Base-by-base conservation (phyloP, 2,329 filamentous ascomycete species). In the Triangularia verruculosa region DNA sequence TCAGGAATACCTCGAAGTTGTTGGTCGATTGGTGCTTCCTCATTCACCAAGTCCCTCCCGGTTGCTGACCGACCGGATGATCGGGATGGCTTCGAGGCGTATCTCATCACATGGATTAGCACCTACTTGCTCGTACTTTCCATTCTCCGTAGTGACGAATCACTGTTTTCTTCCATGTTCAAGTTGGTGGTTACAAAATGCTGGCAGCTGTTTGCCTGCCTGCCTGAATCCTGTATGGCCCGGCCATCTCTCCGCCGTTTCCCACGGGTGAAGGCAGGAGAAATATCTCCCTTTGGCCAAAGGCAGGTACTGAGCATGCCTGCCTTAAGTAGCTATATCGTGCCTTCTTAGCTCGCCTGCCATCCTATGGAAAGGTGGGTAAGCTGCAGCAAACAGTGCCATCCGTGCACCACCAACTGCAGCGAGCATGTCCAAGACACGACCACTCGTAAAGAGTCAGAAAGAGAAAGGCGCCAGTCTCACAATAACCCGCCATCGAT, bases 381-480 rank as follows among this genome's bases (percentile, higher is more conserved):
- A 64, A 66, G 64, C 64, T 59, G 62, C 64, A 66, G 58, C 32
- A 34, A 43, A 34, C 55, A 63, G 61, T 63, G 25, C 22, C 63
- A 47, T 47, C 39, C n/a, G 6, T 47, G n/a, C 8, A 17, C 28
- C 28, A 22, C 52, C 60, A 64, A 60, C 60, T 47, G 57, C 60
- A 60, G 53, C 27, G 13, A 12, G 22, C 24, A 7, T 53, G 43
- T 22, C 47, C 25, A 57, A 64, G 52, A 28, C n/a, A 56, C n/a
- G n/a, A n/a, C n/a, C n/a, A n/a, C n/a, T n/a, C n/a, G n/a, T n/a
- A n/a, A n/a, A n/a, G n/a, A n/a, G n/a, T n/a, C 39, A 47, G 39
- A 17, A 6, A 20, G 39, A n/a, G 13, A 47, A 20, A 47, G 20
- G 5, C 6, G 39, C n/a, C 5, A 47, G 39, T 9, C 11, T 54